Conservation (phyloP, 2,329 filamentous ascomycete species). For the Penicillium sp. region DNA sequence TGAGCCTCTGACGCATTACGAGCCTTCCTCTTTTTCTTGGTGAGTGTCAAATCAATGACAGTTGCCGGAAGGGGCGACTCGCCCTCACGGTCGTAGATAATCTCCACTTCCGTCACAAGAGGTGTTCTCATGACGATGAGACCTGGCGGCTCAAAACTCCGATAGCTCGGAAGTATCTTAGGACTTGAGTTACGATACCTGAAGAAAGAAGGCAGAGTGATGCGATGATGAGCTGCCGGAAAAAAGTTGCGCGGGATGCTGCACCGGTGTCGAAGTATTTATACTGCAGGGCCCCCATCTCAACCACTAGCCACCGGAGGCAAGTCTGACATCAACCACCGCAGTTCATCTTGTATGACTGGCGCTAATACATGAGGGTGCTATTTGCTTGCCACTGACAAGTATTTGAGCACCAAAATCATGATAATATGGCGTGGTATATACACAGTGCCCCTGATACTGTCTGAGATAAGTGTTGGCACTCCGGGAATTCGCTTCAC, state of each 20-base stretch:
- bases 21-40: not conserved
- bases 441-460: not conserved
- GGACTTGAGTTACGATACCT: not conserved
- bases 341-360: not conserved
- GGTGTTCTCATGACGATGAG: constrained; percentile 6
- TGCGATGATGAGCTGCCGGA: constrained; percentile 3
- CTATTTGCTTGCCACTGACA: not conserved
- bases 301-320: constrained; percentile 10
- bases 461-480: not conserved
- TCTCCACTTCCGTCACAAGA: constrained; percentile 30
- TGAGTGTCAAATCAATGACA: not conserved
- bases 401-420: not conserved
- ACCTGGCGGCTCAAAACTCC: not conserved
- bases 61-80: constrained; percentile 22
- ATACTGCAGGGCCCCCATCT: not conserved
- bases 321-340: constrained; percentile 19
- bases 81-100: constrained; percentile 34
- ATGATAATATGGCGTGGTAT: not conserved
- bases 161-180: not conserved
- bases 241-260: constrained; percentile 6
- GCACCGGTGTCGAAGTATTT: constrained; percentile 6
- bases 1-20: not conserved
- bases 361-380: not conserved
- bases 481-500: not conserved
- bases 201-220: not conserved